A percentile compares a stretch with the other conserved stretches of the same genome.
phyloP scores from a whole-genome alignment of 345 rosid species.

The Ailanthus altissimus region DNA sequence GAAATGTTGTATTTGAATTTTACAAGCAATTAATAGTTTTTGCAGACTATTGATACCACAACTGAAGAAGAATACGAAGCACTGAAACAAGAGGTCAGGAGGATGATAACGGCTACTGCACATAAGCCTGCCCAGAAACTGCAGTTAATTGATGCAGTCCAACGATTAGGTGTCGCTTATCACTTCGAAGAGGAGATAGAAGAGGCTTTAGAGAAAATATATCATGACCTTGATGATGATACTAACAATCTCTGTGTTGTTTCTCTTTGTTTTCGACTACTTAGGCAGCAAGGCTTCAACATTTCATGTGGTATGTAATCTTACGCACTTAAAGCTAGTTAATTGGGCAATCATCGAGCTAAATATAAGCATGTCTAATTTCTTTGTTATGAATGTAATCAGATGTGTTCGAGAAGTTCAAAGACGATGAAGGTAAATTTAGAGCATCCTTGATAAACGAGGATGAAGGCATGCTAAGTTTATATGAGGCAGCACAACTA shows the following conservation, averaged over 20 bases:
- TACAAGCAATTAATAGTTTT: no score
- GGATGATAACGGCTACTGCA: not conserved
- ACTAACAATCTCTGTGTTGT: constrained; percentile 1
- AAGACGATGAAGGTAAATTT: constrained; percentile 14
- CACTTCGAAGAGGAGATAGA: constrained; percentile 31
- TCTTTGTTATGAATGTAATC: not conserved
- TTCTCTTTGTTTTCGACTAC: constrained; percentile 33
- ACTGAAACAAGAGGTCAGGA: constrained; percentile 29
- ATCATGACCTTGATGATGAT: not conserved
- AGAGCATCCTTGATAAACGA: constrained; percentile 3
- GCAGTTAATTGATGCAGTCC: constrained; percentile 33
- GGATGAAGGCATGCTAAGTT: constrained; percentile 16
- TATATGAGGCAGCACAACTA: constrained; percentile 18
- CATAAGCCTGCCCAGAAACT: constrained; percentile 5
- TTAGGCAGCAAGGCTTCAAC: constrained; percentile 29
- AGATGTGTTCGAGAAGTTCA: constrained; percentile 11
- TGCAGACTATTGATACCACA: constrained; percentile 5
- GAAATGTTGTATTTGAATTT: no score
- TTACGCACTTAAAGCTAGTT: no score
- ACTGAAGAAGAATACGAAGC: not conserved
- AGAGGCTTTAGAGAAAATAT: constrained; percentile 2
- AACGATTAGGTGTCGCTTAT: constrained; percentile 31
- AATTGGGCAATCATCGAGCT: no score
- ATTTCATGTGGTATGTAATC: constrained; percentile 25
- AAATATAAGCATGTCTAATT: no score